Evolutionary conservation across 768 basidiomycete genomes (phyloP), one percentile per base, ranked within the genome.

Genomic region (Daedaleopsis sinensis): DNA sequence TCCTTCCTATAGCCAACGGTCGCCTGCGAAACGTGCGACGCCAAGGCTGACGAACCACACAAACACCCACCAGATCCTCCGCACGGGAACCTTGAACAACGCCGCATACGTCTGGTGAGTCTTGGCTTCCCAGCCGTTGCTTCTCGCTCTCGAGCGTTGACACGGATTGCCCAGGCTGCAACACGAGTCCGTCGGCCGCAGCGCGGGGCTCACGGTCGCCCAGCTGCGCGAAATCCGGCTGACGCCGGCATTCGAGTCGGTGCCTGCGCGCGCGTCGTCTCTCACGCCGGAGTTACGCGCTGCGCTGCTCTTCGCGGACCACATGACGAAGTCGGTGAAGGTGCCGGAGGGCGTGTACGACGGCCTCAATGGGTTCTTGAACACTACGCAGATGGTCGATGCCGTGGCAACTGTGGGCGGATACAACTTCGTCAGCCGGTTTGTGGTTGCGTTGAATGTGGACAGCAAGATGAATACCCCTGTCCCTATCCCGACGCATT

Each of bases 401-500:
- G 75, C 72, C 0, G 68, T 68, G 0, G 65, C 71, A 23, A 72
- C 70, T 16, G 72, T 72, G 13, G 73, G 67, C 15, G 69, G 65
- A 21, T 76, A 75, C 64, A 72, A 68, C 62, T 57, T 73, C 12
- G 73, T 73, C 32, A 70, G 66, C 36, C 60, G 76, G 19, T 70
- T 76, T 47, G 61, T 76, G 23, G 66, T 75, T 16, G 73, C 71
- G 5, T 66, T 76, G 46, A 66, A 77, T 56, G 72, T 76, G 12
- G 75, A 75, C 58, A 70, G 64, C 35, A 71, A 70, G 67, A 71
- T 70, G 65, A 59, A 70, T 43, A 69, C 69, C 1, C 59, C 63
- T 11, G 71, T 74, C 12, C 74, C 74, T 0, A 65, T 74, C 24
- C 73, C 72, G 24, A 55, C 57, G 42, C 16, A 53, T 12, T 48